phyloP scores from a whole-genome alignment of 345 rosid genomes.

The Cardiospermum halicacabum region DNA sequence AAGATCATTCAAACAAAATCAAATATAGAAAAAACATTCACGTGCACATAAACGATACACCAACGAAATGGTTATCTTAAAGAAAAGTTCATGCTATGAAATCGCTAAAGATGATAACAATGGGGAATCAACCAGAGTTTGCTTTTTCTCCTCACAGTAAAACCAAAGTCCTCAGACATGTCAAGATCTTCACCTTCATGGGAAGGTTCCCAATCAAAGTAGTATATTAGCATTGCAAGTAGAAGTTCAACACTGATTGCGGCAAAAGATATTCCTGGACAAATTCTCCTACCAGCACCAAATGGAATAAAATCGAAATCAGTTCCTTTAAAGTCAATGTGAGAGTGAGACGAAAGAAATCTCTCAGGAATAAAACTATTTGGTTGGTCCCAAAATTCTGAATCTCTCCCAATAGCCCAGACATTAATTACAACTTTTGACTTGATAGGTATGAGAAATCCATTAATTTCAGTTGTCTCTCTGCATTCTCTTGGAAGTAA shows the following conservation, averaged over 20 bases:
- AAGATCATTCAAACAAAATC: too few species aligned
- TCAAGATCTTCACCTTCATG: not conserved
- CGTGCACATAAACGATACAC: too few species aligned
- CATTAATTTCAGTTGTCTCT: constrained; percentile 4
- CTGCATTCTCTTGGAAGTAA: constrained; percentile 27
- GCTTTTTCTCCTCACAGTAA: not conserved
- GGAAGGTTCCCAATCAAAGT: too few species aligned
- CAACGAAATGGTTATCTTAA: too few species aligned
- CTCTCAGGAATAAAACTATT: constrained; percentile 25
- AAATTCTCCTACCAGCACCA: not conserved
- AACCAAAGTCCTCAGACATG: not conserved
- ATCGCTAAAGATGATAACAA: too few species aligned
- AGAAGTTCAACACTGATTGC: not conserved
- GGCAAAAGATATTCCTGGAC: not conserved
- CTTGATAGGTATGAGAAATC: constrained; percentile 9
- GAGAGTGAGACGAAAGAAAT: constrained; percentile 12
- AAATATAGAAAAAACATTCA: too few species aligned
- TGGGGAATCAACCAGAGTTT: not conserved
- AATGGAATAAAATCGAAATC: constrained; percentile 20
- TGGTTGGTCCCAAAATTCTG: constrained; percentile 18
- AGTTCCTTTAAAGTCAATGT: constrained; percentile 21
- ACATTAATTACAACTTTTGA: constrained; percentile 20
- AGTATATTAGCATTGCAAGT: not conserved
- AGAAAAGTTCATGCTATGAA: too few species aligned
- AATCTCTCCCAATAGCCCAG: constrained; percentile 28